Evolutionary conservation across 495 filamentous ascomycete species (phyloP), one percentile per base, ranked within the genome.

Genomic region (Pseudomonodictys pantanalensis): DNA sequence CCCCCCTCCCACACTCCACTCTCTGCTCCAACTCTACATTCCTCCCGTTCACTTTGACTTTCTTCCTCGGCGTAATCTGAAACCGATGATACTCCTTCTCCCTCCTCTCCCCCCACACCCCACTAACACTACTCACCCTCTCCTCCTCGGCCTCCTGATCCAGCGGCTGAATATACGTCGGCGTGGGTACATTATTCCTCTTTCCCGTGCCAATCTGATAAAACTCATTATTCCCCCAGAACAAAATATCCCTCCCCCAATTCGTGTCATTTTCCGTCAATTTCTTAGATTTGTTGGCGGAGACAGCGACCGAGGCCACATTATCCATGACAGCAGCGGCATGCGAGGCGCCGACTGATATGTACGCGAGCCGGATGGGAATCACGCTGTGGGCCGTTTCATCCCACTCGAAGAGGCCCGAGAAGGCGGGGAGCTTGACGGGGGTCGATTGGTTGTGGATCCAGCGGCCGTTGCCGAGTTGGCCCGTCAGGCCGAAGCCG

Each of bases 161-260:
- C 30, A 96, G 75, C 8, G 89, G 88, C 25, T 83, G 79, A 53
- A 98, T 90, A 71, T 97, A 89, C 0, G 77, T 78, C 12, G 93
- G 93, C 9, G 78, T 77, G 28, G 79, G 74, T 5, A 83, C 62
- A 67, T 98, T 97, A 67, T 83, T 95, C 58, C 92, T 75, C 77
- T 85, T 92, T 32, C 93, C 92, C 3, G 87, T 97, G 3, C 93
- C 93, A 17, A 98, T 81, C 69, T 98, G 93, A 68, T 88, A 96
- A 60, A 83, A 80, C 74, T 98, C 92, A 66, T 97, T 98, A 33
- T 88, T 89, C 62, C 93, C 93, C 89, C 92, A 98, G 81, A 86
- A 95, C 5, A 97, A 69, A 1, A 88, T 84, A 71, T 97, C 93
- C 8, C 84, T 83, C 48, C 92, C 92, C 78, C 82, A 96, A 62